A percentile compares a stretch with the other conserved stretches of the same genome.
Evolutionary conservation across 2,329 filamentous ascomycete genomes (phyloP).

Genomic region (Arthrocladium fulminans): DNA sequence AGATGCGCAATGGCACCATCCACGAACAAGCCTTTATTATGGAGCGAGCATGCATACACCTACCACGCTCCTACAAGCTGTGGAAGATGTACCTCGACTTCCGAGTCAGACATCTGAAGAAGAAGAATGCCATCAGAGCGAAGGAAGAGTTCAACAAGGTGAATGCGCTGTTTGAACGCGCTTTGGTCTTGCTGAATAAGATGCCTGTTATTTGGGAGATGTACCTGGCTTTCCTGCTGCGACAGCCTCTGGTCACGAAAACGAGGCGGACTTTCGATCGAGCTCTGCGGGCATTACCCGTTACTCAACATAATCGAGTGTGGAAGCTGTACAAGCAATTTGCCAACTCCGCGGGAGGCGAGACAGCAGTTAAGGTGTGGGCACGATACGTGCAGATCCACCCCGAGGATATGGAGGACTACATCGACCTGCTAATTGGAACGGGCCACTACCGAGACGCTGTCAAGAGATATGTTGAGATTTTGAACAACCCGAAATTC

Average conservation of each 20-base stretch:
- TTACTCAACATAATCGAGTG: conserved; percentile 91
- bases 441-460: conserved; percentile 83
- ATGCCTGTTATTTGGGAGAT: conserved; percentile 99
- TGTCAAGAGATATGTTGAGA: conserved; percentile 79
- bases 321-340: conserved; percentile 90
- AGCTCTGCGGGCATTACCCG: conserved; percentile 78
- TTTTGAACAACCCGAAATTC: conserved; percentile 84
- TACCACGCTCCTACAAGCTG: conserved; percentile 93
- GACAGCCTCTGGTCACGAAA: conserved; percentile 82
- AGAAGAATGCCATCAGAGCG: conserved; percentile 73
- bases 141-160: conserved; percentile 81
- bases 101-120: conserved; percentile 68
- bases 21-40: conserved; percentile 82
- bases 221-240: conserved; percentile 82
- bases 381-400: conserved; percentile 94
- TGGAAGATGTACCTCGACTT: conserved; percentile 97
- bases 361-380: conserved; percentile 90
- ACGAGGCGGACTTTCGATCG: conserved; percentile 86
- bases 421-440: conserved; percentile 77
- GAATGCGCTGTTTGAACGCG: conserved; percentile 87
- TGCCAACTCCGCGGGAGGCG: conserved; percentile 78
- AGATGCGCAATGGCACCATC: conserved; percentile 72
- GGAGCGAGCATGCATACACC: conserved; percentile 79
- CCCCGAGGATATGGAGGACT: conserved; percentile 90
- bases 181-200: conserved; percentile 89